Conservation (phyloP, 1,284 basidiomycete genomes). For the Leccinum fallax region DNA sequence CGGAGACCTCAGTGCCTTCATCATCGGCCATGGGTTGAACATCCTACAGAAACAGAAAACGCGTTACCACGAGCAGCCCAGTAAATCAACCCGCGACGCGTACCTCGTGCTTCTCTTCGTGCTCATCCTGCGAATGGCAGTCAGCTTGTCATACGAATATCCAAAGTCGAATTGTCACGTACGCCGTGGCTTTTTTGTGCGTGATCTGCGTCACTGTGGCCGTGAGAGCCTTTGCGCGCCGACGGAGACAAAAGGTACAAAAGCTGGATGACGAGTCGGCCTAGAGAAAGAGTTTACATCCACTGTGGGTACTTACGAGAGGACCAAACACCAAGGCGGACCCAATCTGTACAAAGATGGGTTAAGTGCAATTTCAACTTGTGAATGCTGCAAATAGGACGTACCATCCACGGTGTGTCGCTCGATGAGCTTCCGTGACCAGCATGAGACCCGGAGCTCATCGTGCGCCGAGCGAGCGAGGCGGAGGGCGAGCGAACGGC, state of each 20-base stretch:
- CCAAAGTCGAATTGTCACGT: slow-evolving; percentile 12
- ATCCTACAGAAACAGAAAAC: slow-evolving; percentile 15
- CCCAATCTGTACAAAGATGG: slow-evolving; percentile 26
- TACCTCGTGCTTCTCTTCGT: slow-evolving; percentile 17
- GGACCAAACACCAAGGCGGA: slow-evolving; percentile 37
- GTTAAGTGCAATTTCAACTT: background rate
- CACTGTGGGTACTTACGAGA: slow-evolving; percentile 22
- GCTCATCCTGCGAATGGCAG: slow-evolving; percentile 16
- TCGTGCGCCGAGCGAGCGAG: slow-evolving; percentile 23
- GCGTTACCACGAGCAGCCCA: slow-evolving; percentile 2
- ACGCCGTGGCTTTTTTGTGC: slow-evolving; percentile 28
- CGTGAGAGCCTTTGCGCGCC: slow-evolving; percentile 26
- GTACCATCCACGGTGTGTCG: slow-evolving; percentile 36
- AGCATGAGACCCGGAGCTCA: slow-evolving; percentile 31
- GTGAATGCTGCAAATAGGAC: slow-evolving; percentile 5
- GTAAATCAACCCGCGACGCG: slow-evolving; percentile 2
- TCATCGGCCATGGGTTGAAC: slow-evolving; percentile 29
- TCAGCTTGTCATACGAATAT: slow-evolving; percentile 16
- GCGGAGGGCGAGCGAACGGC: slow-evolving; percentile 16
- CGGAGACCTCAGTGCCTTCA: slow-evolving; percentile 37
- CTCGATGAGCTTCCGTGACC: slow-evolving; percentile 19
- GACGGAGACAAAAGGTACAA: slow-evolving; percentile 37
- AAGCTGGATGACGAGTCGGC: slow-evolving; percentile 20
- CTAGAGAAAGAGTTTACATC: background rate
- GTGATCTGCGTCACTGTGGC: slow-evolving; percentile 19